These are phyloP conservation scores for Carex littledalei DNA, from an alignment of 176 grass and related monocot species.

Conservation along the genomic window DNA sequence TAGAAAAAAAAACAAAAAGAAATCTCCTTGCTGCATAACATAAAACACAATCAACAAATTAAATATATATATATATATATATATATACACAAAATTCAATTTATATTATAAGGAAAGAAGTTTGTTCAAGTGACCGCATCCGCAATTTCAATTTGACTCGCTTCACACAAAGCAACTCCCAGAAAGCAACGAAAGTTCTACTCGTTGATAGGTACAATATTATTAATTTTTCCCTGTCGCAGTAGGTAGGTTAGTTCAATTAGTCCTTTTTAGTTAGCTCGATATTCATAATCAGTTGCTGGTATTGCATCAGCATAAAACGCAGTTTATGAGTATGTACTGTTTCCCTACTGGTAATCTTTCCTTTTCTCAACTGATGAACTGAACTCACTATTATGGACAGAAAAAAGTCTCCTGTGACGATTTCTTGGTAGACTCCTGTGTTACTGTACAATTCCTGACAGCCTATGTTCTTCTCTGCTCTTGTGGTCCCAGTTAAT, in stretches of 20 bases:
- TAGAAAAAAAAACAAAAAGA: too few species aligned
- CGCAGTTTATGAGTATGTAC: not conserved
- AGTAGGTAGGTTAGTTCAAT: not conserved
- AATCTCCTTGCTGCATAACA: too few species aligned
- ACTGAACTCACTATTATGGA: not conserved
- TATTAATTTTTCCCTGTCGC: not conserved
- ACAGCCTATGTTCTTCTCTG: not conserved
- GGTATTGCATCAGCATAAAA: conserved; percentile 3
- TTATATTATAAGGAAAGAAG: not conserved
- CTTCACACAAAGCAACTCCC: not conserved
- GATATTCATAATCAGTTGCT: conserved; percentile 1
- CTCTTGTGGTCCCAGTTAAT: not conserved
- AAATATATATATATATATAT: too few species aligned
- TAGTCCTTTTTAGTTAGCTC: conserved; percentile 1
- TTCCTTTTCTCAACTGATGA: not conserved
- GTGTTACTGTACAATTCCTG: not conserved
- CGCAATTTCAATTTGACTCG: not conserved
- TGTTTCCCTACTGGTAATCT: not conserved
- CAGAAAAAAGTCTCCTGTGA: not conserved
- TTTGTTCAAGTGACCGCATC: not conserved
- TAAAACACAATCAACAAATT: too few species aligned
- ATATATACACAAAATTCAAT: not conserved
- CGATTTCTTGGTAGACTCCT: not conserved
- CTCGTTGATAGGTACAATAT: not conserved
- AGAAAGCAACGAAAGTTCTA: not conserved